phyloP scores from a whole-genome alignment of 192 early-diverging fungal species.

The Martensiomyces pterosporus region DNA sequence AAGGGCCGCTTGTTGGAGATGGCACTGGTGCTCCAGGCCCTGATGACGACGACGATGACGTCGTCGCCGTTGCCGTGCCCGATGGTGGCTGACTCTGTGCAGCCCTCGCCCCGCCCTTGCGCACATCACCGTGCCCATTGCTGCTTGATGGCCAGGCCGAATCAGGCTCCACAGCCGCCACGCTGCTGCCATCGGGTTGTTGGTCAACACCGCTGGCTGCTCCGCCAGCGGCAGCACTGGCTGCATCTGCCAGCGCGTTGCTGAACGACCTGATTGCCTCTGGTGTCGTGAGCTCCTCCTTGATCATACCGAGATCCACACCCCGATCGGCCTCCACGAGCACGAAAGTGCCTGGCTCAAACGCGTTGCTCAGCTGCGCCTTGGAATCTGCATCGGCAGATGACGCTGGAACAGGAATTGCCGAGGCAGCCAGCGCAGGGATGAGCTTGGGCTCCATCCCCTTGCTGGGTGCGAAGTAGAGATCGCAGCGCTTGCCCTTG shows the following conservation, averaged over 20 bases:
- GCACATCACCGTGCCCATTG: too few species aligned
- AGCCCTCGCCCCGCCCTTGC: too few species aligned
- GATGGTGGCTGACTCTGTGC: too few species aligned
- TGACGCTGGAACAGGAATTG: constrained; percentile 5
- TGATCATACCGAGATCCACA: constrained; percentile 40
- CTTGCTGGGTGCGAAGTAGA: constrained; percentile 35
- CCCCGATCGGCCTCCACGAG: constrained; percentile 50
- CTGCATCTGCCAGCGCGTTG: constrained; percentile 5
- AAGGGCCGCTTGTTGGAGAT: too few species aligned
- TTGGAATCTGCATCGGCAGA: not conserved
- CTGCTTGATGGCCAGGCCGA: too few species aligned
- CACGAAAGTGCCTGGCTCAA: constrained; percentile 22
- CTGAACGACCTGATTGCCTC: constrained; percentile 26
- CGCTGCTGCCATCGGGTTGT: too few species aligned
- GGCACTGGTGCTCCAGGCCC: too few species aligned
- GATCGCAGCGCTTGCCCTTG: constrained; percentile 38
- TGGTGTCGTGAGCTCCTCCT: constrained; percentile 19
- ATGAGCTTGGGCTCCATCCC: constrained; percentile 22
- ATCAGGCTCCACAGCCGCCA: too few species aligned
- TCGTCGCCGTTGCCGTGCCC: too few species aligned
- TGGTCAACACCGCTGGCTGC: too few species aligned
- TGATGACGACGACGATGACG: too few species aligned
- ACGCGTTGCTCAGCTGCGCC: constrained; percentile 2
- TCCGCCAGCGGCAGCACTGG: not conserved
- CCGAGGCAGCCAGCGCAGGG: constrained; percentile 21